Evolutionary conservation across 2,329 filamentous ascomycete genomes (phyloP), one percentile per base, ranked within the genome.

Genomic region (Seiridium cupressi): DNA sequence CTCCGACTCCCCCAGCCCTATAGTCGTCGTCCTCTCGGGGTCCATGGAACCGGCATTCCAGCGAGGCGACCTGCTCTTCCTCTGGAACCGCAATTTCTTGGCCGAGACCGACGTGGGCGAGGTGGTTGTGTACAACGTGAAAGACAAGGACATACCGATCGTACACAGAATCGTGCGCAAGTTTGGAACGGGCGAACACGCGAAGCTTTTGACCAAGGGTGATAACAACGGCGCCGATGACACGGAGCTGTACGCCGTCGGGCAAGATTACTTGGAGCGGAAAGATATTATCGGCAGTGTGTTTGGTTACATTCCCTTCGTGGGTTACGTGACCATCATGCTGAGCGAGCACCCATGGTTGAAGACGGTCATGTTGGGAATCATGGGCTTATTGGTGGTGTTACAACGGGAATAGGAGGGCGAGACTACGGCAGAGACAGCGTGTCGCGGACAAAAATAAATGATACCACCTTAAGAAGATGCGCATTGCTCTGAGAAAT

Each of bases 201-300:
- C 86, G n/a, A 81, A 92, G 71, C 85, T 99, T 26, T 85, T 99
- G 60, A 99, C 95, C 40, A 99, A 99, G 78, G 95, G 95, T 66
- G 95, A 99, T 78, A 99, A 98, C 82, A 99, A 99, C 74, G 77
- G 87, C 6, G 91, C 92, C 47, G 94, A 98, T 75, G 95, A 99
- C 74, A 96, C 92, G 13, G 93, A 97, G 73, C 84, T 81, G 7
- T 97, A 97, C 74, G 93, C 95, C 3, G 81, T 82, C 44, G 92
- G 90, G 18, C 94, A 99, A 77, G 91, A 92, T 71, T 96, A 92
- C 73, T 82, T 99, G 51, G 88, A 90, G 73, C 86, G 95, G 61
- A 85, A 90, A 72, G 94, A 98, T 72, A 93, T 99, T 59, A 92
- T 99, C 60, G 95, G 95, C 51, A 96, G 91, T 67, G 95, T 98